phyloP scores from a whole-genome alignment of 148 eudicot genomes.

The Silene conica region DNA sequence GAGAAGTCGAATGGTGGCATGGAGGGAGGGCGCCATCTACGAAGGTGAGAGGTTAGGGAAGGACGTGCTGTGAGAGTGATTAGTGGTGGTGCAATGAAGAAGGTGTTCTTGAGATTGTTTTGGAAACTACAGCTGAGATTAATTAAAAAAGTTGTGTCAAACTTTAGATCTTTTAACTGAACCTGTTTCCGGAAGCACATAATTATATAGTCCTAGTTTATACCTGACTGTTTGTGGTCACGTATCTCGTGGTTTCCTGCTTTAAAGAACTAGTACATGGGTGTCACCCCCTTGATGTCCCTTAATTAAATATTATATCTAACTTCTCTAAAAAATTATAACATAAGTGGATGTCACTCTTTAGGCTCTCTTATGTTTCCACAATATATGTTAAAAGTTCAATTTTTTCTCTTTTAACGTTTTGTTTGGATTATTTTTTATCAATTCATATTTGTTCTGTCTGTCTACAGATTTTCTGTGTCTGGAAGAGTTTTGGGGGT shows the following conservation, averaged over 20 bases:
- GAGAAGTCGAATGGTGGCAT: neutral
- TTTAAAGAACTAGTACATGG: neutral
- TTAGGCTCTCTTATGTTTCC: neutral
- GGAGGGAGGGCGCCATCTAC: neutral
- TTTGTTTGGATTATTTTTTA: slow-evolving; percentile 1
- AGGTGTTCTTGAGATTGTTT: neutral
- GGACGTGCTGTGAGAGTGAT: neutral
- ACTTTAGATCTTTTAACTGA: neutral
- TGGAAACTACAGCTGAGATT: neutral
- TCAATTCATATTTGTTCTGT: neutral
- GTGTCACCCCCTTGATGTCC: neutral
- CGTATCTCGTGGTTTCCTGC: neutral
- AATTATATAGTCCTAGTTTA: neutral
- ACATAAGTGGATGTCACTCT: neutral
- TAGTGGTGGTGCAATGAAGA: neutral
- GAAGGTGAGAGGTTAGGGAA: neutral
- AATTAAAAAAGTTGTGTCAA: neutral
- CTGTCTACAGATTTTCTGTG: slow-evolving; percentile 60
- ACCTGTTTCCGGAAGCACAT: neutral
- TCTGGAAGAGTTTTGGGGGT: slow-evolving; percentile 87
- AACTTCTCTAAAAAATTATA: no score
- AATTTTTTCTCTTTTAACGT: neutral
- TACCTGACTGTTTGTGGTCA: neutral
- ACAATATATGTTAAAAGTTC: neutral
- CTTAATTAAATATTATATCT: no score